These are phyloP conservation scores for Globisporangium mamillatum DNA, from an alignment of 352 stramenopile species.

Conservation along the genomic window DNA sequence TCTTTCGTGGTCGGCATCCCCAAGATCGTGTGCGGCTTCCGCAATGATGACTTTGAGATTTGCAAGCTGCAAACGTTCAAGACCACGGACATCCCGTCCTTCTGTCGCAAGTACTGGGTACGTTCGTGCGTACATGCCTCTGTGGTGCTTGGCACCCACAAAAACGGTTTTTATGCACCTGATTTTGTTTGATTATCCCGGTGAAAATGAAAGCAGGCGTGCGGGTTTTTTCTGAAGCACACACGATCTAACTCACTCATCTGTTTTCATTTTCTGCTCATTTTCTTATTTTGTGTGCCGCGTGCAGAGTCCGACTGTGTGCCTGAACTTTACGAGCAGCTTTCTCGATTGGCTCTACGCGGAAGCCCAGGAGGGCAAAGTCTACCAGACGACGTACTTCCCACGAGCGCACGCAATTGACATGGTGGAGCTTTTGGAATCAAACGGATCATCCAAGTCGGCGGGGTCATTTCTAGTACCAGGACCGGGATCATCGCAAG, in stretches of 20 bases:
- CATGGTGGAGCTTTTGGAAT: conserved; percentile 22
- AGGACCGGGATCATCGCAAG: neutral
- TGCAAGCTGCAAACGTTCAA: conserved; percentile 64
- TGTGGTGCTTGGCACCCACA: neutral
- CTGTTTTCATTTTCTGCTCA: neutral
- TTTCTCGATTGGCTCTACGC: conserved; percentile 65
- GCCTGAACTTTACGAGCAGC: conserved; percentile 61
- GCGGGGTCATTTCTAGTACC: conserved; percentile 33
- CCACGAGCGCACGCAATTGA: conserved; percentile 49
- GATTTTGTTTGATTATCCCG: neutral
- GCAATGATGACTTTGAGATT: conserved; percentile 56
- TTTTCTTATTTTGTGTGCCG: neutral
- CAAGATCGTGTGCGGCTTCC: conserved; percentile 72
- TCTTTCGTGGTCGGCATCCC: conserved; percentile 73
- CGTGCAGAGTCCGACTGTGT: conserved; percentile 45
- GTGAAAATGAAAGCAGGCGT: neutral
- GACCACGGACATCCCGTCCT: conserved; percentile 59
- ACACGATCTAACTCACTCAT: neutral
- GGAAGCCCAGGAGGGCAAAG: conserved; percentile 29
- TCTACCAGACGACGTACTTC: conserved; percentile 50
- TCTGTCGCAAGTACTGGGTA: conserved; percentile 75
- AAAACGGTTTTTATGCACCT: neutral
- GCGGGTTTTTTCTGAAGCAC: neutral
- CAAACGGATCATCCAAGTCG: neutral
- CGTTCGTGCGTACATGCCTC: conserved; percentile 10